Evolutionary conservation across 345 rosid genomes (phyloP).

Genomic region (Raphanus raphanistrum): DNA sequence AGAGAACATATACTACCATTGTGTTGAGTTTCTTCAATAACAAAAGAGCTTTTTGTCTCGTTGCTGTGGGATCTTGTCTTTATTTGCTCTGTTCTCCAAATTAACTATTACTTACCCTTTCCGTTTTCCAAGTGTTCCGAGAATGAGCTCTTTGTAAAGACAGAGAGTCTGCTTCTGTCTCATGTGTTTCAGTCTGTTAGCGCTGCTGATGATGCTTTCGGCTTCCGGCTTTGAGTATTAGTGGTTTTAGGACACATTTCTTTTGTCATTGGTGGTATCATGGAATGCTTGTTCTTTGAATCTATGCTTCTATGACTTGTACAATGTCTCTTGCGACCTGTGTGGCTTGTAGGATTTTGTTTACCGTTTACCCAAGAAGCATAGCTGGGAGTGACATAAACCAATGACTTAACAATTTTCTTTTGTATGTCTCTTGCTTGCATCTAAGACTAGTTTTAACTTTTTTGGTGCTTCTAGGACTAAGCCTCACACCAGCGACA

Average conservation of each 20-base stretch:
- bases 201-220: background rate
- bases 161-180: background rate
- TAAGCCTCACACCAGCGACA: too few species aligned
- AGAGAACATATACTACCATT: background rate
- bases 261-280: background rate
- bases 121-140: background rate
- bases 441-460: too few species aligned
- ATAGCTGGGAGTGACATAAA: background rate
- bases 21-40: background rate
- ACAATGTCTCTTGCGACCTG: background rate
- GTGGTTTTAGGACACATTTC: background rate
- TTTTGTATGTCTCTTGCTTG: too few species aligned
- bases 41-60: background rate
- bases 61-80: background rate
- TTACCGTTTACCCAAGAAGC: background rate
- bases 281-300: background rate
- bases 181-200: background rate
- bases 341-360: background rate
- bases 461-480: too few species aligned
- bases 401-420: too few species aligned
- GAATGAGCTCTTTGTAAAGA: background rate
- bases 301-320: background rate
- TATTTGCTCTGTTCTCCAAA: background rate
- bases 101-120: background rate
- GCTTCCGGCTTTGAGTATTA: background rate